Base-by-base conservation (phyloP, 2,329 filamentous ascomycete genomes). In the Plenodomus biglobosus region DNA sequence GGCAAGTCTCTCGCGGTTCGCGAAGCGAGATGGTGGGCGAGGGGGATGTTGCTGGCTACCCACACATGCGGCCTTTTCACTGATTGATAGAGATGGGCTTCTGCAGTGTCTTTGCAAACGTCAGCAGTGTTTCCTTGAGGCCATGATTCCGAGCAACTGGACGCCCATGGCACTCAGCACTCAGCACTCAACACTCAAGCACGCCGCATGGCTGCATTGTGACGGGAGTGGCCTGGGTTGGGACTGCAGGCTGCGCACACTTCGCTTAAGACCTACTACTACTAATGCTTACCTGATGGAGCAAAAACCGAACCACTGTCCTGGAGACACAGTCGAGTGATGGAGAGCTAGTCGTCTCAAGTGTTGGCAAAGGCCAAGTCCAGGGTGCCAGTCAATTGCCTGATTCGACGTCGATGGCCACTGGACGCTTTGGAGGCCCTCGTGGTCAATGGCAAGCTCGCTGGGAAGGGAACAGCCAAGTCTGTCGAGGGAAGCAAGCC, bases 261-360 rank as follows among this genome's bases (percentile, higher is more conserved):
- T 44, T 58, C 48, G 50, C 51, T 59, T 62, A 56, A 15, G 19
- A n/a, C 40, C 27, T 35, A 32, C 35, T 15, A 34, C 27, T 44
- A 45, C 40, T 17, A 20, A 15, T 57, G 48, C 58, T 61, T 61
- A 62, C 59, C 59, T 54, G 44, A 43, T 51, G 35, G 27, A 51
- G 49, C 27, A 53, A 42, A 6, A 44, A 42, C 30, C 16, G 40
- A 21, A 38, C 36, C 21, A 17, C n/a, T 40, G 17, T 41, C 39
- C 32, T 43, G 27, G 32, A 22, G 27, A 36, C 34, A 11, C 17
- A 15, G 15, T 38, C 44, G 44, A 42, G 34, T 38, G 15, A 32
- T 32, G 6, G 27, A 32, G 3, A 32, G 27, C 27, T 11, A 32
- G 27, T 32, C 5, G 27, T 32, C 6, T 11, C 6, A 32, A 3